Base-by-base conservation (phyloP, 352 stramenopile genomes). In the Globisporangium lucens region DNA sequence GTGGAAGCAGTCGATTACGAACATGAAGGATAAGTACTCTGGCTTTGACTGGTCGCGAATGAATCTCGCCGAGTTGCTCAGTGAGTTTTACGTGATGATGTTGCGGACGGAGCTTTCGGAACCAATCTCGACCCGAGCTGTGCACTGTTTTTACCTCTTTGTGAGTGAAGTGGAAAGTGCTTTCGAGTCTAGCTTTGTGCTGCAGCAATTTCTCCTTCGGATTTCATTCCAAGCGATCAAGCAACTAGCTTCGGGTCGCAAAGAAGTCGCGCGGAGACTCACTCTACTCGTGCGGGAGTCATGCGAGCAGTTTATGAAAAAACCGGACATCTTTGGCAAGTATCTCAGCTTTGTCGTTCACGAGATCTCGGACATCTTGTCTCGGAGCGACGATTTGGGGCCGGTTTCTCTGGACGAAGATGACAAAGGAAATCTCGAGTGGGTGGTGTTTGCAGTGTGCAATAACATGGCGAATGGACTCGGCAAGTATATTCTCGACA, bases 291-390 rank as follows among this genome's bases (percentile, higher is more conserved):
- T 94, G 43, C 82, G 83, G 17, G 74, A 88, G 27, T 65, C 72
- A 13, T 93, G 86, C 62, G 83, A 93, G 12, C 66, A 74, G 35
- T 93, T 89, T 38, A 83, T 93, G 71, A 79, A 79, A 36, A 80
- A 62, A 0, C 67, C 81, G 0, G 84, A 94, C 12, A 68, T 74
- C 30, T 95, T 95, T 72, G 89, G 89, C n/a, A 89, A 82, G 59
- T 93, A 94, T 57, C 69, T 96, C 22, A 82, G 80, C 22, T 85
- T 89, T 61, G 80, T 95, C 5, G 76, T 96, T 20, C 75, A 89
- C 69, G 80, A 91, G 58, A 88, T 95, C n/a, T 77, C 80, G n/a
- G 72, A 79, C 55, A 83, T 93, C 27, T 68, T 91, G 13, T 76
- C 74, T 22, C 52, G 52, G 7, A 59, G 41, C 17, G 36, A 38